A percentile compares a stretch with the other conserved stretches of the same genome.
These are phyloP conservation scores for Dactylellina drechsleri DNA, from an alignment of 2,329 filamentous ascomycete species.

Conservation along the genomic window DNA sequence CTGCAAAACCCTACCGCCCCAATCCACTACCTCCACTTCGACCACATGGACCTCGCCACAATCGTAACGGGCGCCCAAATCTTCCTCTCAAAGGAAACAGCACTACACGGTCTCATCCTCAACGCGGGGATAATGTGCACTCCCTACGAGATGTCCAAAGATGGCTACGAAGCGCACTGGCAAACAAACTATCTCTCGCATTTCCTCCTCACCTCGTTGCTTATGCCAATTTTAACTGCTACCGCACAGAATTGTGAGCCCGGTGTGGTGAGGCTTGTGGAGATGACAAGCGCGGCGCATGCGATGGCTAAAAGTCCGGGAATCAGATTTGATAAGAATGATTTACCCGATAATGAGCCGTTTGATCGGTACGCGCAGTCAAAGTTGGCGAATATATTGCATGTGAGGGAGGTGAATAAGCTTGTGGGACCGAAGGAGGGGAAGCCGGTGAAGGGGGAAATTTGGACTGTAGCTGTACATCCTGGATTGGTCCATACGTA, in stretches of 20 bases:
- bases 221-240: constrained; percentile 63
- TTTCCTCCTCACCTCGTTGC: constrained; percentile 65
- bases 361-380: constrained; percentile 64
- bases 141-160: constrained; percentile 35
- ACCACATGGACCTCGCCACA: constrained; percentile 56
- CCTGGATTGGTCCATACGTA: constrained; percentile 62
- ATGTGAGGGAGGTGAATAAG: constrained; percentile 61
- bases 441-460: constrained; percentile 60
- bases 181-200: constrained; percentile 67
- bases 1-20: constrained; percentile 45
- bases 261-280: constrained; percentile 62
- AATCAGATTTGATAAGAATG: constrained; percentile 64
- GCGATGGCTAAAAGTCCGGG: constrained; percentile 59
- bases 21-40: constrained; percentile 55
- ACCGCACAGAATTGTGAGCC: constrained; percentile 59
- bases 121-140: constrained; percentile 51
- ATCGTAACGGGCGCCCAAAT: constrained; percentile 47
- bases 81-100: constrained; percentile 53
- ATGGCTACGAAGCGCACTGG: constrained; percentile 62
- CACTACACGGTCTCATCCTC: constrained; percentile 56
- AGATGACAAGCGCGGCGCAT: constrained; percentile 63
- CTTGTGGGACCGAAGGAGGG: constrained; percentile 60
- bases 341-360: constrained; percentile 58
- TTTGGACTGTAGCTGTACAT: constrained; percentile 62
- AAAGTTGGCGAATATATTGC: constrained; percentile 65